Evolutionary conservation across 2,329 filamentous ascomycete genomes (phyloP).

Genomic region (Tolypocladium ovalisporum): DNA sequence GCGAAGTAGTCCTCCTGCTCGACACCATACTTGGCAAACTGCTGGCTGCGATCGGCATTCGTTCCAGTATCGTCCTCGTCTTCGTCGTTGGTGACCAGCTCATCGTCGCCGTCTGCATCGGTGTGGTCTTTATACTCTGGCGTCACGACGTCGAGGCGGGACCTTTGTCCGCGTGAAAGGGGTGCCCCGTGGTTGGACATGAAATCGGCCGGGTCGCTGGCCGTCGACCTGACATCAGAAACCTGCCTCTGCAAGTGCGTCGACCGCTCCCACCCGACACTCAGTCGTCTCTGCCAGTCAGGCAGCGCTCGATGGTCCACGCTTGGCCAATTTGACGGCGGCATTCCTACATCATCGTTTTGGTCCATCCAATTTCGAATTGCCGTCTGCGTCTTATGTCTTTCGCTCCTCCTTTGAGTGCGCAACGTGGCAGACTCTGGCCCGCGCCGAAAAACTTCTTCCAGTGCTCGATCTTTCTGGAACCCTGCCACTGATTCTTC

Average conservation of each 20-base stretch:
- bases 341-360: slow-evolving; percentile 39
- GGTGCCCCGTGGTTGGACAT: slow-evolving; percentile 38
- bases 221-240: slow-evolving; percentile 47
- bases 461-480: slow-evolving; percentile 79
- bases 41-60: slow-evolving; percentile 24
- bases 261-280: slow-evolving; percentile 36
- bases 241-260: slow-evolving; percentile 33
- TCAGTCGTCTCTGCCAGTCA: slow-evolving; percentile 42
- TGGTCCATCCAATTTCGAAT: slow-evolving; percentile 88
- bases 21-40: slow-evolving; percentile 13
- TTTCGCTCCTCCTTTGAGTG: slow-evolving; percentile 50
- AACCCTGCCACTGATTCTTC: slow-evolving; percentile 83
- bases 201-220: slow-evolving; percentile 55
- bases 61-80: slow-evolving; percentile 46
- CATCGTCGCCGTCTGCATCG: slow-evolving; percentile 82
- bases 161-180: slow-evolving; percentile 22
- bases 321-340: slow-evolving; percentile 37
- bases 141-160: slow-evolving; percentile 19
- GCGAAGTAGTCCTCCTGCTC: slow-evolving; percentile 42
- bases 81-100: slow-evolving; percentile 73
- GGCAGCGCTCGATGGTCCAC: slow-evolving; percentile 32
- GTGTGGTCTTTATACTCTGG: slow-evolving; percentile 50
- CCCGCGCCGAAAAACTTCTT: slow-evolving; percentile 76
- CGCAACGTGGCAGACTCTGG: slow-evolving; percentile 54
- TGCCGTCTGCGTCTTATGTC: slow-evolving; percentile 65